phyloP scores from a whole-genome alignment of 345 rosid genomes.

The Eucalyptus dawsonii region DNA sequence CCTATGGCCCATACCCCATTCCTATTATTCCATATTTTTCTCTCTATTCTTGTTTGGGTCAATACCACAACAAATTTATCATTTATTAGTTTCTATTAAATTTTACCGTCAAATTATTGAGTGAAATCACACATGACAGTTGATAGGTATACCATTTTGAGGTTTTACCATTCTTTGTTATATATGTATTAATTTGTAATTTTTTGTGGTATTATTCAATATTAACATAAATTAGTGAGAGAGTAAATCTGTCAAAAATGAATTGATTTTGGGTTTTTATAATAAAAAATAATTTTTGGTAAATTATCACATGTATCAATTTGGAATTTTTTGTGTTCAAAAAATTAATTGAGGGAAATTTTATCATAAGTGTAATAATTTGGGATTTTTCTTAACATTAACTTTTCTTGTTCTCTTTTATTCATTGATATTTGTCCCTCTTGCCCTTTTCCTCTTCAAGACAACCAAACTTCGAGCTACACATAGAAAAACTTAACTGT shows the following conservation, averaged over 20 bases:
- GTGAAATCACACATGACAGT: accelerated
- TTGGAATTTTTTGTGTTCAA: too few species aligned
- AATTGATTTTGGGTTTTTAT: neutral
- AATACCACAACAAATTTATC: neutral
- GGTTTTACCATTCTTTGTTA: neutral
- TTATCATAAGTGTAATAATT: too few species aligned
- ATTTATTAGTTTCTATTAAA: accelerated
- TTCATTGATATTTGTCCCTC: neutral
- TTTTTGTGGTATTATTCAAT: neutral
- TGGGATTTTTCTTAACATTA: too few species aligned
- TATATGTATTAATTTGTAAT: too few species aligned
- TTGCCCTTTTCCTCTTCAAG: neutral
- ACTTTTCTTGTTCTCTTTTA: too few species aligned
- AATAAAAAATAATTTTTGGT: too few species aligned
- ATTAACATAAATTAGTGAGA: too few species aligned
- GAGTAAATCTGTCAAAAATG: too few species aligned
- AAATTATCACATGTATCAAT: too few species aligned
- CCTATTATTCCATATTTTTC: neutral
- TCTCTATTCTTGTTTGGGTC: neutral
- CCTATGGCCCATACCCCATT: neutral
- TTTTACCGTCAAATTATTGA: too few species aligned
- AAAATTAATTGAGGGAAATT: accelerated
- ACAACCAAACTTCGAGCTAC: neutral
- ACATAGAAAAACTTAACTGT: too few species aligned
- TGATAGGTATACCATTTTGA: accelerated